Conservation (phyloP, 2,329 filamentous ascomycete species). For the Cytospora schulzeri region DNA sequence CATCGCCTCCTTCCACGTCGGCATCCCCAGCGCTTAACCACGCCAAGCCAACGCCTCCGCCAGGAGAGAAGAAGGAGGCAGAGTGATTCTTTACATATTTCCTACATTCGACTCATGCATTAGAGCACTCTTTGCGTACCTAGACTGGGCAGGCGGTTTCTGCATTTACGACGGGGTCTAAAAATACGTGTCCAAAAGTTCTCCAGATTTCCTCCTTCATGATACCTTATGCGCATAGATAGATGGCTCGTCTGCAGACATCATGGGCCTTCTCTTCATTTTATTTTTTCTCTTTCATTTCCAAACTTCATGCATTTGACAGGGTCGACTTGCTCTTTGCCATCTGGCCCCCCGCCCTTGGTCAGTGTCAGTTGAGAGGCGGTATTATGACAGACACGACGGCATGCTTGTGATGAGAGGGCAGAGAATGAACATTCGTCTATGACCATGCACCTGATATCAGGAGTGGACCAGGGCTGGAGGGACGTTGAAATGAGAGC, state of each 20-base stretch:
- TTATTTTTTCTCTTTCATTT: conserved; percentile 15
- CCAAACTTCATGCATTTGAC: conserved; percentile 28
- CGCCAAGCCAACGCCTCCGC: conserved; percentile 55
- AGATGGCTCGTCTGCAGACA: conserved; percentile 40
- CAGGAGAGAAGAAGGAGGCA: conserved; percentile 53
- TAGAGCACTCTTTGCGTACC: conserved; percentile 45
- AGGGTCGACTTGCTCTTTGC: conserved; percentile 14
- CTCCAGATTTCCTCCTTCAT: conserved; percentile 46
- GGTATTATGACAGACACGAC: conserved; percentile 23
- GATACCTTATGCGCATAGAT: conserved; percentile 55
- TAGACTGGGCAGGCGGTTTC: conserved; percentile 53
- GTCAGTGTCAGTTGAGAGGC: conserved; percentile 12
- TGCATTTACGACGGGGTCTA: conserved; percentile 52
- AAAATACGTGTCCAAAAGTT: conserved; percentile 52
- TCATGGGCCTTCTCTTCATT: conserved; percentile 32
- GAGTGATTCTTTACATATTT: conserved; percentile 43
- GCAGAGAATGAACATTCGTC: conserved; percentile 9
- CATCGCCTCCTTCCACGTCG: conserved; percentile 70
- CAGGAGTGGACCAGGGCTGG: conserved; percentile 6
- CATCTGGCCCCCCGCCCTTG: conserved; percentile 1
- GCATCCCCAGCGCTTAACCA: conserved; percentile 69
- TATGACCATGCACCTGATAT: conserved; percentile 17
- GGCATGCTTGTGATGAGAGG: conserved; percentile 25
- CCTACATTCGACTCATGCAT: conserved; percentile 43
- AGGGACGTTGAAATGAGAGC: conserved; percentile 7